Percentiles rank a stretch among this genome's conserved stretches.
Conservation (phyloP, 768 basidiomycete genomes). For the Lactarius trivialis region DNA sequence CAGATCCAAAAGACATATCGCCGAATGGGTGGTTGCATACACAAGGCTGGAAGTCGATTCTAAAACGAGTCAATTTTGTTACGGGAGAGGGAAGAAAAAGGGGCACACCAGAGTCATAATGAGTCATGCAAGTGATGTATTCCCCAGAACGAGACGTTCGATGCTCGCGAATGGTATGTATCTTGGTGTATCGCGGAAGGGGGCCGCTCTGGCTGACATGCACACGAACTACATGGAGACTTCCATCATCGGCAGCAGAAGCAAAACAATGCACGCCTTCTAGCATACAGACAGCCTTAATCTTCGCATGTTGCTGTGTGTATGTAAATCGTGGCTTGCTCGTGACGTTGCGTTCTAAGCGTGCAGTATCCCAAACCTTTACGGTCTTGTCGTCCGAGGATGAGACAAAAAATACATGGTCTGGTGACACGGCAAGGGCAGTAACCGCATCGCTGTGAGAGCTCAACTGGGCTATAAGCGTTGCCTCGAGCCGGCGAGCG, state of each 20-base stretch:
- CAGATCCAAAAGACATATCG: constrained; percentile 71
- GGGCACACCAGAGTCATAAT: constrained; percentile 63
- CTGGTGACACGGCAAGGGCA: constrained; percentile 80
- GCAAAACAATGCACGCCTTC: constrained; percentile 88
- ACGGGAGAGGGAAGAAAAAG: constrained; percentile 9
- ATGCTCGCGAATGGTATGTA: constrained; percentile 79
- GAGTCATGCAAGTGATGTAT: constrained; percentile 77
- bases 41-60: constrained; percentile 78
- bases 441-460: constrained; percentile 80
- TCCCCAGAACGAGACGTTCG: constrained; percentile 65
- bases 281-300: constrained; percentile 68
- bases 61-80: constrained; percentile 25
- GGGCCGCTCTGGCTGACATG: constrained; percentile 59
- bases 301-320: constrained; percentile 60
- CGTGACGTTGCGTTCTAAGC: constrained; percentile 92
- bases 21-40: constrained; percentile 77
- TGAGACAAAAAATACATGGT: constrained; percentile 91
- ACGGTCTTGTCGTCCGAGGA: constrained; percentile 91
- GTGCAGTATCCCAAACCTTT: constrained; percentile 87
- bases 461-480: constrained; percentile 74
- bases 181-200: constrained; percentile 76
- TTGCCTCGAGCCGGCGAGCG: constrained; percentile 61
- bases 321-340: constrained; percentile 53
- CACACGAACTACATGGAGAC: constrained; percentile 77
- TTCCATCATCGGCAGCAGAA: constrained; percentile 78